Conservation (phyloP, 768 basidiomycete species). For the Russula foetens region DNA sequence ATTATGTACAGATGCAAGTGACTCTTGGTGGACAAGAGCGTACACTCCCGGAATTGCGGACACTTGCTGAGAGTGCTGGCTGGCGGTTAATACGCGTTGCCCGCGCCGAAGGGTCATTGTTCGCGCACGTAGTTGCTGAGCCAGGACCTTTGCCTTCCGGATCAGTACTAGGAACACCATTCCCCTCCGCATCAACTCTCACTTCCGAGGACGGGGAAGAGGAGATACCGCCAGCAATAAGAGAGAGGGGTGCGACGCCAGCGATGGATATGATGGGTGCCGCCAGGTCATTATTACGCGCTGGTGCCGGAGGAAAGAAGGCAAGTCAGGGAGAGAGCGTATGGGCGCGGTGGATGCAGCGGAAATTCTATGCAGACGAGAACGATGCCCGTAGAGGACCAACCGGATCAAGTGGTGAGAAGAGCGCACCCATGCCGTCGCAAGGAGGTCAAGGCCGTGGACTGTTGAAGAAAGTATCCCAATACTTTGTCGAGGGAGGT, state of each 20-base stretch:
- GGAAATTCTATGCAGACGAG: constrained; percentile 8
- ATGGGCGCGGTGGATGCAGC: constrained; percentile 17
- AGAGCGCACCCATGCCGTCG: not conserved
- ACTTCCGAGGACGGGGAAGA: constrained; percentile 3
- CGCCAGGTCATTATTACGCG: constrained; percentile 13
- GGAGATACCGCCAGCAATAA: constrained; percentile 12
- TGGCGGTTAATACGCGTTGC: constrained; percentile 54
- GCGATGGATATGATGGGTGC: constrained; percentile 18
- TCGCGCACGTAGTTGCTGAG: constrained; percentile 63
- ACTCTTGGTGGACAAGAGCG: constrained; percentile 60
- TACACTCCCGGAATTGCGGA: constrained; percentile 51
- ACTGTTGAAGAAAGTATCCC: constrained; percentile 19
- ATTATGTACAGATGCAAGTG: constrained; percentile 48
- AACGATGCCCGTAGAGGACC: constrained; percentile 11
- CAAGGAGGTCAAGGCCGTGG: constrained; percentile 15
- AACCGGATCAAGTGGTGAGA: not conserved
- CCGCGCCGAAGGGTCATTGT: constrained; percentile 52
- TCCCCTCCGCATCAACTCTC: not conserved
- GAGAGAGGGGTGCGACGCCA: constrained; percentile 13
- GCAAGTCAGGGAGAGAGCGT: constrained; percentile 2
- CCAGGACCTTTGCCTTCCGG: constrained; percentile 43
- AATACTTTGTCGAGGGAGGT: constrained; percentile 19
- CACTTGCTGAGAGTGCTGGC: constrained; percentile 45
- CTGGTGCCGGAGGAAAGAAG: constrained; percentile 9
- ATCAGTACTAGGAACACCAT: not conserved